These are phyloP conservation scores for Cyclotella sp. DNA, from an alignment of 108 stramenopile genomes.

Conservation along the genomic window DNA sequence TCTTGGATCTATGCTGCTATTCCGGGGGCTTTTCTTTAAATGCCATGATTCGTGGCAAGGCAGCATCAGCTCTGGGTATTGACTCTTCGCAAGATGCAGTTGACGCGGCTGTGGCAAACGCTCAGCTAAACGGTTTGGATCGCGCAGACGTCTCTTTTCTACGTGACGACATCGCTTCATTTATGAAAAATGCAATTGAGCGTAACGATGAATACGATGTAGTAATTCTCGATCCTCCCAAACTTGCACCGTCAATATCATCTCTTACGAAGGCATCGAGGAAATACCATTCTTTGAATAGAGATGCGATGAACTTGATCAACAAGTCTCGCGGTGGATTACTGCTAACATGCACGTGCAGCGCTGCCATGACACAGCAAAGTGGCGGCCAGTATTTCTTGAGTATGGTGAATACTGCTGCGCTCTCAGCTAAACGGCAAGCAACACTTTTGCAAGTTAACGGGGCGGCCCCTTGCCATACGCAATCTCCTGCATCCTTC, in stretches of 20 bases:
- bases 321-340: slow-evolving; percentile 74
- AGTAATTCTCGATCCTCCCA: slow-evolving; percentile 93
- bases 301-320: slow-evolving; percentile 87
- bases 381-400: slow-evolving; percentile 88
- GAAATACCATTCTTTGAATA: slow-evolving; percentile 91
- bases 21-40: slow-evolving; percentile 90
- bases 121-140: slow-evolving; percentile 76
- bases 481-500: slow-evolving; percentile 74
- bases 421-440: slow-evolving; percentile 67
- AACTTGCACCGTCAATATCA: slow-evolving; percentile 86
- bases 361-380: slow-evolving; percentile 93
- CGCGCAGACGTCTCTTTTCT: slow-evolving; percentile 58
- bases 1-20: slow-evolving; percentile 91
- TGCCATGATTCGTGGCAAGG: slow-evolving; percentile 72
- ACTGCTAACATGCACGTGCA: slow-evolving; percentile 94
- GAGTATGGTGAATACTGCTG: slow-evolving; percentile 75
- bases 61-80: slow-evolving; percentile 67
- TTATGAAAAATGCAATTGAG: slow-evolving; percentile 69
- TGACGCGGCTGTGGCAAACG: slow-evolving; percentile 72
- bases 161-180: slow-evolving; percentile 80
- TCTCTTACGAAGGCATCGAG: slow-evolving; percentile 71
- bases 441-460: slow-evolving; percentile 67
- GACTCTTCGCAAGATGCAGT: slow-evolving; percentile 91
- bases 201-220: slow-evolving; percentile 71
- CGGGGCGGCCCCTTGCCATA: slow-evolving; percentile 87